Conservation (phyloP, 2,329 filamentous ascomycete species). For the Moelleriella libera region DNA sequence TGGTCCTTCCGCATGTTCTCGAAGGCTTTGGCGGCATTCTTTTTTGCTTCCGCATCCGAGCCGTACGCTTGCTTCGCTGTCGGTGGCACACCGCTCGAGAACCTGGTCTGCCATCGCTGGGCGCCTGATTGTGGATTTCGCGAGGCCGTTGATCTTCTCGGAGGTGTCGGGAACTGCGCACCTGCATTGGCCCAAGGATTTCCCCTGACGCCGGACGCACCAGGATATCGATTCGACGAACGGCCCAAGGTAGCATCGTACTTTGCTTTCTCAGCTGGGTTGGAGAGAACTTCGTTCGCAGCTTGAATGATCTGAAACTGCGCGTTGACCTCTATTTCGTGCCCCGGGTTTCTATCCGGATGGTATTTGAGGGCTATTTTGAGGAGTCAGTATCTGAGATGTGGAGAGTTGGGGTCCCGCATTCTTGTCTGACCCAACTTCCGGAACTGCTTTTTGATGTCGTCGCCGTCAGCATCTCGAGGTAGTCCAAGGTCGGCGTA, state of each 20-base stretch:
- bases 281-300: slow-evolving; percentile 60
- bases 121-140: slow-evolving; percentile 21
- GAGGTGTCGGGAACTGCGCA: slow-evolving; percentile 35
- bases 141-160: slow-evolving; percentile 22
- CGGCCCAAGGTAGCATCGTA: slow-evolving; percentile 34
- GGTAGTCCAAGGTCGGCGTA: slow-evolving; percentile 71
- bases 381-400: neutral
- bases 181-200: slow-evolving; percentile 41
- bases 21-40: slow-evolving; percentile 26
- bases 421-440: slow-evolving; percentile 49
- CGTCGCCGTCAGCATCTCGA: slow-evolving; percentile 51
- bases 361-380: slow-evolving; percentile 65
- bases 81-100: slow-evolving; percentile 24
- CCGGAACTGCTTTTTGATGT: slow-evolving; percentile 77
- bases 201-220: slow-evolving; percentile 39
- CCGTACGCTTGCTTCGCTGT: slow-evolving; percentile 24
- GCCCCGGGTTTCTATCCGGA: slow-evolving; percentile 77
- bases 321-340: slow-evolving; percentile 63
- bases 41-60: slow-evolving; percentile 21
- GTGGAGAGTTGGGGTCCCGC: no score
- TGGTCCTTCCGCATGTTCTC: slow-evolving; percentile 26
- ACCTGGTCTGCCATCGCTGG: slow-evolving; percentile 28
- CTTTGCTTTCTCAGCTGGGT: slow-evolving; percentile 33
- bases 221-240: slow-evolving; percentile 20
- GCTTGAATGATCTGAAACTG: slow-evolving; percentile 80